Evolutionary conservation across 164 flowering plant genomes (phyloP).

Genomic region (Vitis amurensis): DNA sequence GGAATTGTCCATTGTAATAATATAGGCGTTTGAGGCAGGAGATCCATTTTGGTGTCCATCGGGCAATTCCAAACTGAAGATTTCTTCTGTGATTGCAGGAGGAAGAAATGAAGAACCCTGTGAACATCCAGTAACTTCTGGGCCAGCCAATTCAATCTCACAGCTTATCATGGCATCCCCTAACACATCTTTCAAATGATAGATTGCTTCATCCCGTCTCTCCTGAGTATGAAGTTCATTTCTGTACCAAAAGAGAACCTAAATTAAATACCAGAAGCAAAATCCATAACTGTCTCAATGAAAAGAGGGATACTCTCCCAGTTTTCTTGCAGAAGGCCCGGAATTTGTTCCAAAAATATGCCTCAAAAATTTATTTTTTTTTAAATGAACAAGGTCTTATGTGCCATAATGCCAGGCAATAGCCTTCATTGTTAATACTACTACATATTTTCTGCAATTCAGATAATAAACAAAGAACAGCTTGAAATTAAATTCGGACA

Average conservation of each 20-base stretch:
- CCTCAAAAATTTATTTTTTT: too few relatives aligned
- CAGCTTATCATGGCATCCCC: not conserved
- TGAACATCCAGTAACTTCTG: not conserved
- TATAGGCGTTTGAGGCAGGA: slow-evolving; percentile 23
- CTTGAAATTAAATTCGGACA: too few relatives aligned
- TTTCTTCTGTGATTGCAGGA: not conserved
- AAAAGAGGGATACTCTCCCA: too few relatives aligned
- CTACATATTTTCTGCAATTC: too few relatives aligned
- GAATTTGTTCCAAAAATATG: too few relatives aligned
- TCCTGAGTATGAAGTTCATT: not conserved
- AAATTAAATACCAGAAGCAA: not conserved
- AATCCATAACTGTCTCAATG: too few relatives aligned
- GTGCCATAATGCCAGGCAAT: too few relatives aligned
- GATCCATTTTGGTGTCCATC: slow-evolving; percentile 22
- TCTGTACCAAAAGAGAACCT: not conserved
- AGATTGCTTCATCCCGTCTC: not conserved
- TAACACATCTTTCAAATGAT: not conserved
- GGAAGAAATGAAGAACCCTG: slow-evolving; percentile 12
- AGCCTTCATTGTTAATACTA: too few relatives aligned
- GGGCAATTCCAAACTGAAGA: not conserved
- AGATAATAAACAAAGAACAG: too few relatives aligned
- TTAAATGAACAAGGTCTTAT: too few relatives aligned
- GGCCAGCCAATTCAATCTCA: not conserved
- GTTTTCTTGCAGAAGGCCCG: too few relatives aligned
- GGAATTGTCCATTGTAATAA: slow-evolving; percentile 64